These are phyloP conservation scores for Colletotrichum orchidophilum DNA, from an alignment of 2,329 filamentous ascomycete genomes.

Conservation along the genomic window DNA sequence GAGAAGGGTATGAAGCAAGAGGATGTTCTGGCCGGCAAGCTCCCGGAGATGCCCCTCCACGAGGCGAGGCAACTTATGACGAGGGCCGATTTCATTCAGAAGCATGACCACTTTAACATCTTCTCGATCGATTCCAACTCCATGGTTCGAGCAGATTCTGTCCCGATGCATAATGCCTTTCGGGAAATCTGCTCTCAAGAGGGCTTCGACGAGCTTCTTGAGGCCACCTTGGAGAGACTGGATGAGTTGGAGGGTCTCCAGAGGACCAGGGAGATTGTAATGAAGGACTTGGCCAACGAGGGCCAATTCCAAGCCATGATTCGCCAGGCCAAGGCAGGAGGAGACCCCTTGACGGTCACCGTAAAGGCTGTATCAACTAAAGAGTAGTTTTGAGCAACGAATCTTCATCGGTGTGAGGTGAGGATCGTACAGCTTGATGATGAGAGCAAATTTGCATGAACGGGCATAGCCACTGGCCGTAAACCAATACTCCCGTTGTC, in stretches of 20 bases:
- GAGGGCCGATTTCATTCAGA: conserved; percentile 64
- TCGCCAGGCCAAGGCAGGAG: background rate
- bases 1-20: conserved; percentile 46
- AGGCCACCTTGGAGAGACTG: conserved; percentile 62
- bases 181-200: conserved; percentile 58
- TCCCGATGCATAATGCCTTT: conserved; percentile 68
- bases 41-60: conserved; percentile 61
- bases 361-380: background rate
- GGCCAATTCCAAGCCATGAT: conserved; percentile 4
- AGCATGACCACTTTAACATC: conserved; percentile 65
- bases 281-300: conserved; percentile 52
- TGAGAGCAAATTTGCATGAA: background rate
- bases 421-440: background rate
- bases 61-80: conserved; percentile 64
- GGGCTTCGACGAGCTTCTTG: conserved; percentile 62
- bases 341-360: background rate
- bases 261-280: conserved; percentile 63
- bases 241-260: conserved; percentile 62
- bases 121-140: conserved; percentile 66
- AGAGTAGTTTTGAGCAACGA: background rate
- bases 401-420: background rate
- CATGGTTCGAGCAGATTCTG: conserved; percentile 64
- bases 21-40: conserved; percentile 47
- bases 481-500: too few relatives aligned
- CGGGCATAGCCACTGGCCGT: background rate